A percentile compares a stretch with the other conserved stretches of the same genome.
Conservation (phyloP, 164 flowering plant genomes). For the Houttuynia cordata region DNA sequence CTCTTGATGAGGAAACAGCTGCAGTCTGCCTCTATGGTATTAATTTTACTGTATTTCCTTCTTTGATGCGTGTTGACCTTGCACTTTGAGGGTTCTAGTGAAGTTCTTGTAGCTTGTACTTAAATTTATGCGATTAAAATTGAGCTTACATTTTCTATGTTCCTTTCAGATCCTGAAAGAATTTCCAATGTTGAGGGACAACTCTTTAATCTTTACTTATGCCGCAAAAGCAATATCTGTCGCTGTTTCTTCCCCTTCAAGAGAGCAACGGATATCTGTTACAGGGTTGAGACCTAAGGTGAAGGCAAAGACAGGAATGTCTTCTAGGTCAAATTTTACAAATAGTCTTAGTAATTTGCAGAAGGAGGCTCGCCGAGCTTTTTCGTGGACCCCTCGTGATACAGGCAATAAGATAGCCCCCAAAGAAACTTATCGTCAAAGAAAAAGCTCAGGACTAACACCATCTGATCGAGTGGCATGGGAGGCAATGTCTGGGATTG, state of each 20-base stretch:
- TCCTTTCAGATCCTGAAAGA: conserved; percentile 77
- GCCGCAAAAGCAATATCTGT: conserved; percentile 85
- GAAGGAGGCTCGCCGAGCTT: conserved; percentile 93
- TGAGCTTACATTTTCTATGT: neutral
- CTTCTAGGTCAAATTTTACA: conserved; percentile 57
- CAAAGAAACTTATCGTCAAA: conserved; percentile 72
- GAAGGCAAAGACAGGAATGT: conserved; percentile 45
- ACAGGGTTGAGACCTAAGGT: conserved; percentile 57
- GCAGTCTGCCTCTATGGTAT: conserved; percentile 91
- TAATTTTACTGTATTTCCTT: too few relatives aligned
- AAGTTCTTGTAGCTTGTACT: neutral
- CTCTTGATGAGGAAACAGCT: conserved; percentile 96
- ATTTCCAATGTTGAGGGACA: conserved; percentile 79
- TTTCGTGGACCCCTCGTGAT: conserved; percentile 90
- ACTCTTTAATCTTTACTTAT: conserved; percentile 53
- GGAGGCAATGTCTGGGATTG: conserved; percentile 96
- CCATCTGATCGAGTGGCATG: conserved; percentile 75
- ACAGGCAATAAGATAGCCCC: conserved; percentile 56
- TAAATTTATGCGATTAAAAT: neutral
- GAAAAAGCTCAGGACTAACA: conserved; percentile 83
- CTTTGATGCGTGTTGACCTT: too few relatives aligned
- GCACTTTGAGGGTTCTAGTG: too few relatives aligned
- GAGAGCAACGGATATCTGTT: conserved; percentile 63
- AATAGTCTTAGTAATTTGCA: conserved; percentile 83
- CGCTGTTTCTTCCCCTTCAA: conserved; percentile 43